These are phyloP conservation scores for Peronospora belbahrii DNA, from an alignment of 352 stramenopile species.

Conservation along the genomic window DNA sequence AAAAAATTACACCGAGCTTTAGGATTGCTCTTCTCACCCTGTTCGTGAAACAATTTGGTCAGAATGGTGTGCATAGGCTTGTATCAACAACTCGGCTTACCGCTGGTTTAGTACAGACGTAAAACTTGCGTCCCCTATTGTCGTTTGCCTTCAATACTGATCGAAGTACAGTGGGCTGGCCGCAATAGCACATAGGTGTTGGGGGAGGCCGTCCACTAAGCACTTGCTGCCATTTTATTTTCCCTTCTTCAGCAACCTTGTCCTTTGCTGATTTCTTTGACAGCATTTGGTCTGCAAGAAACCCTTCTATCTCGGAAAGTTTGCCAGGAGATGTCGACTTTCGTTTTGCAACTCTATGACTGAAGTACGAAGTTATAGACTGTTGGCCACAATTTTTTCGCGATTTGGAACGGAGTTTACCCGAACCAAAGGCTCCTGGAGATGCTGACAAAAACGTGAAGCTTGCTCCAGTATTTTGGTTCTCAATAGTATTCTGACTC, in stretches of 20 bases:
- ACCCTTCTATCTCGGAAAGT: background rate
- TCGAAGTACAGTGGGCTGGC: conserved; percentile 60
- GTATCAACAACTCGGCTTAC: conserved; percentile 19
- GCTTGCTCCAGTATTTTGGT: background rate
- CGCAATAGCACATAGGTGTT: conserved; percentile 60
- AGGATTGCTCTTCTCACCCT: conserved; percentile 75
- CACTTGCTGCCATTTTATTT: conserved; percentile 49
- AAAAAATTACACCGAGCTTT: conserved; percentile 83
- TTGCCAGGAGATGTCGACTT: conserved; percentile 2
- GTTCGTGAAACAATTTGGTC: conserved; percentile 1
- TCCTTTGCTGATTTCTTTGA: conserved; percentile 25
- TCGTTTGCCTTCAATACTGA: conserved; percentile 73
- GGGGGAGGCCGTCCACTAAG: conserved; percentile 50
- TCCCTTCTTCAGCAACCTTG: conserved; percentile 28
- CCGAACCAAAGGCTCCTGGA: background rate
- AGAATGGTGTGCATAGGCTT: background rate
- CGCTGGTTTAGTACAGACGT: conserved; percentile 75
- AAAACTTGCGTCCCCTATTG: conserved; percentile 83
- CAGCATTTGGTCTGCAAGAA: conserved; percentile 8
- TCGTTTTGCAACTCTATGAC: conserved; percentile 12
- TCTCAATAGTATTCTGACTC: conserved; percentile 1
- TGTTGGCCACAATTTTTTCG: conserved; percentile 21
- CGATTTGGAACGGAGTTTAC: conserved; percentile 3
- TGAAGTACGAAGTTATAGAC: conserved; percentile 54
- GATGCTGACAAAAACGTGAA: background rate